phyloP scores from a whole-genome alignment of 1,284 basidiomycete genomes.

The Anthracocystis setariae region DNA sequence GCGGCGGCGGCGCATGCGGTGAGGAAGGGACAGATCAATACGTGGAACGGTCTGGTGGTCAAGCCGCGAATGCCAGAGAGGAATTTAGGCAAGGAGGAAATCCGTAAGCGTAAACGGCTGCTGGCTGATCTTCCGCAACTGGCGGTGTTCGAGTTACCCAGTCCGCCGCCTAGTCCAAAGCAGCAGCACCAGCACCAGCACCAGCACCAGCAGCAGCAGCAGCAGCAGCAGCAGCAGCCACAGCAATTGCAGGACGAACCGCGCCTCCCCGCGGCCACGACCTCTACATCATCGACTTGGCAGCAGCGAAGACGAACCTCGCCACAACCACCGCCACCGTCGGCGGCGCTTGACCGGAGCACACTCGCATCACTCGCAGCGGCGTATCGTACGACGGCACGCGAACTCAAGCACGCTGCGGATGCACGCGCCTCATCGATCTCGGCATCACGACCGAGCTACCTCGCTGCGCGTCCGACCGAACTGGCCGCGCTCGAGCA shows the following conservation, averaged over 20 bases:
- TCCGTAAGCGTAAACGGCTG: slow-evolving; percentile 18
- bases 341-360: neutral
- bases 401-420: slow-evolving; percentile 66
- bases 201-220: too few species aligned
- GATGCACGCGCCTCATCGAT: slow-evolving; percentile 38
- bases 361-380: slow-evolving; percentile 10
- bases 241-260: too few species aligned
- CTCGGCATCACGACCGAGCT: slow-evolving; percentile 17
- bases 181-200: too few species aligned
- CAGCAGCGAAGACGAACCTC: neutral
- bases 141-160: slow-evolving; percentile 9
- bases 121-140: neutral
- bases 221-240: too few species aligned
- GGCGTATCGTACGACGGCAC: slow-evolving; percentile 47
- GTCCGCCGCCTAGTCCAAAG: slow-evolving; percentile 34
- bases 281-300: too few species aligned
- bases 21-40: slow-evolving; percentile 16
- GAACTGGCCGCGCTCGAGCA: slow-evolving; percentile 69
- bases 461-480: slow-evolving; percentile 28
- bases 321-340: neutral
- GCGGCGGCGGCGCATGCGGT: neutral
- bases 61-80: slow-evolving; percentile 7
- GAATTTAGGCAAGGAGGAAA: slow-evolving; percentile 13
- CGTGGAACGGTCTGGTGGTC: slow-evolving; percentile 31
- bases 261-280: too few species aligned